Base-by-base conservation (phyloP, 257 asterid species). In the Solanum peruvianum region DNA sequence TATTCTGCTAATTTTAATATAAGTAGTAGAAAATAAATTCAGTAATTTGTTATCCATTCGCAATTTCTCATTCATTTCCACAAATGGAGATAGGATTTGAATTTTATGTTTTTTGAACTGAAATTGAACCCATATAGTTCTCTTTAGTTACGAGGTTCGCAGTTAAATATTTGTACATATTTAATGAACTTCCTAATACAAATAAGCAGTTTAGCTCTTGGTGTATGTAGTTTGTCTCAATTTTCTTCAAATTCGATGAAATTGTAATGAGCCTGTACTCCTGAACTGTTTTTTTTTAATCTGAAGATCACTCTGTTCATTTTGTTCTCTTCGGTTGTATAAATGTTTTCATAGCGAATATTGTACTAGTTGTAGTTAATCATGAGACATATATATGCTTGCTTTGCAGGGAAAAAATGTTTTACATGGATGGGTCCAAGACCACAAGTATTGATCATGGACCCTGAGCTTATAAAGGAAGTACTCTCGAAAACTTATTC, bases 401-500 rank as follows among this genome's bases (percentile, higher is more conserved):
- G 82, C 92, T 4, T 44, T 76, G 82, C 92, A 93, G 95, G 98
- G 76, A 87, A 62, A 15, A 89, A 89, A 31, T 62, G 87, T 2
- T 93, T 90, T 56, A 5, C 85, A n/a, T 93, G 96, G 98, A 23
- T 92, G 23, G 98, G 98, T 8, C 92, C 95, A 31, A 91, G 39
- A 41, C 94, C 98, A 7, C 25, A 87, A 9, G 73, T 91, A 6
- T 70, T 91, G 10, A 52, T 94, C 41, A 88, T 75, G 21, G 95
- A 94, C 4, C 87, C 94, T 72, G 95, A 91, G 52, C 91, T 89
- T 18, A 70, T 93, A 39, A 93, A 89, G 91, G 97, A 93, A 83
- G 89, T 94, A 23, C 12, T 90, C 14, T 80, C 39, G 18, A 93
- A 93, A 91, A n/a, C 4, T 35, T 5, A 87, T 82, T 7, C 77